Base-by-base conservation (phyloP, 202 grass and related monocot genomes). In the Sporobolus alterniflorus region DNA sequence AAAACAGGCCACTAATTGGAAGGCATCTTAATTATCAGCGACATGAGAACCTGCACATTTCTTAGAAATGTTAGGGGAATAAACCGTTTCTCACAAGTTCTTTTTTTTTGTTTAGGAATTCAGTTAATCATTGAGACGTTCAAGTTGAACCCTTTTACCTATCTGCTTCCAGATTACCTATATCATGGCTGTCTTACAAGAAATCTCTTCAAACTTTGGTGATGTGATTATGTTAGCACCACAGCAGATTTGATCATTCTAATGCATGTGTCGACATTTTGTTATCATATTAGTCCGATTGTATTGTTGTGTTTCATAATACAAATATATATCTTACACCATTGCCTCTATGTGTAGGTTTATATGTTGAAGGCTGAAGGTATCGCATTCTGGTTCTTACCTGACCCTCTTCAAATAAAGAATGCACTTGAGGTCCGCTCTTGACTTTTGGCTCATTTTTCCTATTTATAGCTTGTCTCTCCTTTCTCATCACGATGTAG, bases 311-410 rank as follows among this genome's bases (percentile, higher is more conserved):
- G 57, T 85, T 74, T 78, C 1, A 66, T 40, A 75, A 13, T 55
- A 43, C 13, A 57, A 60, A 61, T 13, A 41, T 72, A 59, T 79
- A 43, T 20, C 24, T 92, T 41, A 86, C 17, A 20, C n/a, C 31
- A 3, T 69, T 51, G 41, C 61, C 77, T 77, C 12, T 6, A 0
- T 44, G 54, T 75, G 33, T 68, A 98, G 96, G 96, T 96, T 87
- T 98, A 98, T 86, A 96, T 96, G 91, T 90, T 96, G 73, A 98
- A 98, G 80, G 93, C 92, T 17, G 91, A 94, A 94, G 93, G 96
- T 70, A 96, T 98, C 52, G 93, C 96, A 57, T 96, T 98, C 77
- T 55, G 93, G 55, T 98, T 94, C 83, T 91, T 98, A 88, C 93
- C 96, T 51, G 89, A 98, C 73, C 93, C 91, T 83, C 93, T 98